Percentiles rank a stretch among this genome's conserved stretches.
Evolutionary conservation across 1,284 basidiomycete genomes (phyloP).

Genomic region (Moniliophthora roreri): DNA sequence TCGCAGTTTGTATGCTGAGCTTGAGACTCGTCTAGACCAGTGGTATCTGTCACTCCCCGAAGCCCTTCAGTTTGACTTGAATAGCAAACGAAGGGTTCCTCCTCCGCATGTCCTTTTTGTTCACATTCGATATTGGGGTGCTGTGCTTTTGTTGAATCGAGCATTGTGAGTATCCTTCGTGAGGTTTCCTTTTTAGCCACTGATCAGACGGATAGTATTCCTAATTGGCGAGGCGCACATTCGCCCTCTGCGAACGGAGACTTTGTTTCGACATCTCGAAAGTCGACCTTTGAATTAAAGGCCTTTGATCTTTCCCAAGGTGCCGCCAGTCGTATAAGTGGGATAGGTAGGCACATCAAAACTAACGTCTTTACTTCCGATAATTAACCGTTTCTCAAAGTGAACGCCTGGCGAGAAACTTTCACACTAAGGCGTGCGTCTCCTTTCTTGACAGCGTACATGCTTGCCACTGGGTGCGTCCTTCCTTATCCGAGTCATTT

Average conservation of each 20-base stretch:
- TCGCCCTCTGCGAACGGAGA: slow-evolving; percentile 33
- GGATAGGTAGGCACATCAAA: slow-evolving; percentile 49
- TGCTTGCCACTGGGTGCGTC: slow-evolving; percentile 74
- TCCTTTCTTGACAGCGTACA: slow-evolving; percentile 72
- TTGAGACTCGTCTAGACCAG: slow-evolving; percentile 72
- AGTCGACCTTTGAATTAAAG: slow-evolving; percentile 48
- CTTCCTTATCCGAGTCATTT: slow-evolving; percentile 2
- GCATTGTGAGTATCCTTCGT: slow-evolving; percentile 64
- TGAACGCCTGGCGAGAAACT: slow-evolving; percentile 56
- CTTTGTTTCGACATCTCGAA: slow-evolving; percentile 31
- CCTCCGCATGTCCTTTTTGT: slow-evolving; percentile 69
- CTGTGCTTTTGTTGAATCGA: slow-evolving; percentile 75
- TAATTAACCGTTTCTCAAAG: slow-evolving; percentile 32
- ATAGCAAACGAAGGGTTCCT: slow-evolving; percentile 49
- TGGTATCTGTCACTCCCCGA: slow-evolving; percentile 78
- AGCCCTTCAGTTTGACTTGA: slow-evolving; percentile 57
- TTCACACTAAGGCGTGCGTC: slow-evolving; percentile 66
- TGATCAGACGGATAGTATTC: slow-evolving; percentile 45
- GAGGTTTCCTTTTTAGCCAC: not conserved
- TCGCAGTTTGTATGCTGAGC: slow-evolving; percentile 46
- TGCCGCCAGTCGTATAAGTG: slow-evolving; percentile 74
- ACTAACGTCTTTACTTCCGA: too few relatives aligned
- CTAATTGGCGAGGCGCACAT: slow-evolving; percentile 62
- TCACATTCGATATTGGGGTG: slow-evolving; percentile 78
- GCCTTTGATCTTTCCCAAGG: slow-evolving; percentile 77